Percentiles rank a stretch among this genome's conserved stretches.
Evolutionary conservation across 768 basidiomycete species (phyloP).

Genomic region (Phaffia australis): DNA sequence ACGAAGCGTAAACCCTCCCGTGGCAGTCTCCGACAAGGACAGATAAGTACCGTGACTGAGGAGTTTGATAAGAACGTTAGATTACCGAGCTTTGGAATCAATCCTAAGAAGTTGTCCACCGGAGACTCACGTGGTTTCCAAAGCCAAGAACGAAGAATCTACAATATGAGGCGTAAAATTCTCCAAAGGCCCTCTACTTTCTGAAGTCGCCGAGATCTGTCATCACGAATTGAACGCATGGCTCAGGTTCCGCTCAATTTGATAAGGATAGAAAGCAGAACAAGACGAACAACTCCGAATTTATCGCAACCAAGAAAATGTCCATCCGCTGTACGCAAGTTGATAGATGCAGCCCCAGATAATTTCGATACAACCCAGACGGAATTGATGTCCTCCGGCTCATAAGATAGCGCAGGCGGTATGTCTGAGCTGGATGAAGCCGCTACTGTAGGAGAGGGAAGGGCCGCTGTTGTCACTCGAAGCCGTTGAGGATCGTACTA

Average conservation of each 20-base stretch:
- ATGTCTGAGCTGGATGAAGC: neutral
- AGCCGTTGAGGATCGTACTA: slow-evolving; percentile 22
- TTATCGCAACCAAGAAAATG: slow-evolving; percentile 83
- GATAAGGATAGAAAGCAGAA: slow-evolving; percentile 39
- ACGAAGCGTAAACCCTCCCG: slow-evolving; percentile 62
- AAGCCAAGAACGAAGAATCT: slow-evolving; percentile 46
- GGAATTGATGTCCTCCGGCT: slow-evolving; percentile 70
- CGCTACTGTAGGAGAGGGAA: slow-evolving; percentile 12
- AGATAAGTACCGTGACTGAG: slow-evolving; percentile 82
- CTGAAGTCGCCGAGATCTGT: slow-evolving; percentile 34
- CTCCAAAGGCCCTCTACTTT: slow-evolving; percentile 84
- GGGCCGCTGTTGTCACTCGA: slow-evolving; percentile 19
- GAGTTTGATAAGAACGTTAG: slow-evolving; percentile 40
- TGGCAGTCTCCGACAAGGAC: slow-evolving; percentile 72
- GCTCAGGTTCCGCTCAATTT: neutral
- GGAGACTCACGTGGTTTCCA: slow-evolving; percentile 24
- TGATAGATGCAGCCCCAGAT: slow-evolving; percentile 71
- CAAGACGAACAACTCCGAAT: slow-evolving; percentile 70
- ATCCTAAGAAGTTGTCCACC: neutral
- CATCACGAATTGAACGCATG: neutral
- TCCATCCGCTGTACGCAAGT: slow-evolving; percentile 63
- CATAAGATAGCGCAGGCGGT: slow-evolving; percentile 18
- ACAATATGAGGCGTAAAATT: slow-evolving; percentile 75
- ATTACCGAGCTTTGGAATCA: slow-evolving; percentile 30
- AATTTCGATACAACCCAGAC: slow-evolving; percentile 86